Percentiles rank a stretch among this genome's conserved stretches.
phyloP scores from a whole-genome alignment of 129 eudicot species.

The Lonicera japonica region DNA sequence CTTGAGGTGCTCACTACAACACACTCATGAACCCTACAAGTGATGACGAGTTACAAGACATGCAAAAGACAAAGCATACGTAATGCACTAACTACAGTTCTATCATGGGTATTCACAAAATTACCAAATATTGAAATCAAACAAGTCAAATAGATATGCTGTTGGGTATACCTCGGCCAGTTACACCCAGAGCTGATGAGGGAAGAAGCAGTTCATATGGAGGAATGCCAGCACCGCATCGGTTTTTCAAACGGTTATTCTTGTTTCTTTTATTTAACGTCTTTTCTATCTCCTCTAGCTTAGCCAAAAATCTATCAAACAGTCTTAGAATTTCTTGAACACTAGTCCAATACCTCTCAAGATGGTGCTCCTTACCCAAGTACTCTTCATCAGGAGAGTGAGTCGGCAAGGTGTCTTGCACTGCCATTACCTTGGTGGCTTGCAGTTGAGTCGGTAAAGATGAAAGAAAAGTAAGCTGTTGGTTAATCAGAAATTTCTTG shows the following conservation, averaged over 20 bases:
- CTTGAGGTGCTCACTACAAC: neutral
- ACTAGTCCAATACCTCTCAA: conserved; percentile 24
- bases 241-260: conserved; percentile 35
- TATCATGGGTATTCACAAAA: neutral
- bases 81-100: neutral
- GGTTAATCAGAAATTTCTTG: conserved; percentile 43
- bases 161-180: conserved; percentile 76
- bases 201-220: conserved; percentile 77
- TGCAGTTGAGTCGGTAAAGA: conserved; percentile 73
- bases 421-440: conserved; percentile 81
- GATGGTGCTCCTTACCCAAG: conserved; percentile 34
- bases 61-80: neutral
- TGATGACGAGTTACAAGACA: neutral
- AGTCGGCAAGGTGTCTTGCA: conserved; percentile 65
- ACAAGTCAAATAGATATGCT: conserved; percentile 56
- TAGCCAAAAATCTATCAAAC: conserved; percentile 37
- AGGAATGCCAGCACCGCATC: conserved; percentile 84
- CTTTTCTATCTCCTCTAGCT: conserved; percentile 55
- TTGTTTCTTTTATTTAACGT: conserved; percentile 43
- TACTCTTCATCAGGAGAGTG: conserved; percentile 85
- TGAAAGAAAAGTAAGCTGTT: conserved; percentile 49
- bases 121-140: neutral
- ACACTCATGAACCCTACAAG: neutral
- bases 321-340: conserved; percentile 37
- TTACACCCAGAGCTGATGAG: conserved; percentile 64